Conservation (phyloP, 192 early-diverging fungal species). For the Coemansia sp. region DNA sequence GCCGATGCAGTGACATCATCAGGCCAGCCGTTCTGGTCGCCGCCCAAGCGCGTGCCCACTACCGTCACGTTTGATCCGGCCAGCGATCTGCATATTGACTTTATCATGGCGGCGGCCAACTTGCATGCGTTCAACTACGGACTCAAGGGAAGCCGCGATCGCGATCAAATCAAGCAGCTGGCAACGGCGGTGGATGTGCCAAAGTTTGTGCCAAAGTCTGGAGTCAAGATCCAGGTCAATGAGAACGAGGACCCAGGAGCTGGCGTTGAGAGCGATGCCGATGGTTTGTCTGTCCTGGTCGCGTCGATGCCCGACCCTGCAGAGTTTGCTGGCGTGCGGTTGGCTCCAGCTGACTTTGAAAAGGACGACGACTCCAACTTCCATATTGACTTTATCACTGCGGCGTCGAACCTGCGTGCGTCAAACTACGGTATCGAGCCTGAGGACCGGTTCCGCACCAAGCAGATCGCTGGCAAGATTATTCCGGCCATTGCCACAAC, state of each 20-base stretch:
- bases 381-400: conserved; percentile 99
- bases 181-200: conserved; percentile 69
- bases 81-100: conserved; percentile 78
- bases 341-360: conserved; percentile 93
- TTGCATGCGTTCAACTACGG: conserved; percentile 97
- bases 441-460: conserved; percentile 79
- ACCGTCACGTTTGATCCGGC: conserved; percentile 75
- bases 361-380: conserved; percentile 99
- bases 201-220: conserved; percentile 81
- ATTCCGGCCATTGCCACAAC: conserved; percentile 94
- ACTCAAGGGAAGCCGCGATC: conserved; percentile 78
- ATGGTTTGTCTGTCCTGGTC: conserved; percentile 67
- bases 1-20: conserved; percentile 83
- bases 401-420: conserved; percentile 92
- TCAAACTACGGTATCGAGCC: conserved; percentile 72
- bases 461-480: conserved; percentile 89
- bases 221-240: conserved; percentile 95
- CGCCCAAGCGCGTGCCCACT: conserved; percentile 91
- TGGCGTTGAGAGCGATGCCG: conserved; percentile 9
- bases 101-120: conserved; percentile 88
- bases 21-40: conserved; percentile 94
- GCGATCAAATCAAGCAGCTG: conserved; percentile 63
- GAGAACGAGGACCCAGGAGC: conserved; percentile 75
- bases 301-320: conserved; percentile 72
- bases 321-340: conserved; percentile 78